phyloP scores from a whole-genome alignment of 805 yeast species.

The Henningerozyma blattae region DNA sequence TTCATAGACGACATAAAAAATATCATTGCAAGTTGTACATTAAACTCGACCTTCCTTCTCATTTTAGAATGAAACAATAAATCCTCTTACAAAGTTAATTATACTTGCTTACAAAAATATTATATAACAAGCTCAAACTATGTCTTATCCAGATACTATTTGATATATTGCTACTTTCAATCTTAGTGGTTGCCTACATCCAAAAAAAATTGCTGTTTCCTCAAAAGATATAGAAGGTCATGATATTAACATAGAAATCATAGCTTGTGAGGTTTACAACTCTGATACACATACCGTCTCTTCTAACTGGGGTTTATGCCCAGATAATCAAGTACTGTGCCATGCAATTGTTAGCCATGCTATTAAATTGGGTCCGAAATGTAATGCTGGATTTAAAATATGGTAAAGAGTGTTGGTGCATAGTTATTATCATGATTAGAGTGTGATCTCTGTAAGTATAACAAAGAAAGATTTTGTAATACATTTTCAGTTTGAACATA shows the following conservation, averaged over 20 bases:
- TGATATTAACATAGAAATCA: constrained; percentile 47
- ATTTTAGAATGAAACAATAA: too few relatives aligned
- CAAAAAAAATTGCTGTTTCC: constrained; percentile 36
- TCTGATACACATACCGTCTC: constrained; percentile 30
- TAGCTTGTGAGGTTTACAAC: constrained; percentile 59
- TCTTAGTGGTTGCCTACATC: constrained; percentile 47
- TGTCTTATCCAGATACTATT: too few relatives aligned
- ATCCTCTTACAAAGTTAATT: too few relatives aligned
- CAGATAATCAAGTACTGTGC: constrained; percentile 40
- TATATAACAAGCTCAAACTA: too few relatives aligned
- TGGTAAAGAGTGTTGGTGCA: constrained; percentile 76
- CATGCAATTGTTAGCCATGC: constrained; percentile 58
- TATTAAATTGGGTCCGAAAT: constrained; percentile 44
- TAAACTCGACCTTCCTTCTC: too few relatives aligned
- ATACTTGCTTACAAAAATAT: too few relatives aligned
- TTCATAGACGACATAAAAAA: too few relatives aligned
- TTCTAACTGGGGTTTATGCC: constrained; percentile 14
- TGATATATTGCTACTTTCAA: too few relatives aligned
- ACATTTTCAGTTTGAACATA: constrained; percentile 39
- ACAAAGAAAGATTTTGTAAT: constrained; percentile 49
- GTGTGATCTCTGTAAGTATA: constrained; percentile 46
- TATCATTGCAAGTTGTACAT: too few relatives aligned
- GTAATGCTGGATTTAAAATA: constrained; percentile 34
- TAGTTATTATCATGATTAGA: constrained; percentile 46
- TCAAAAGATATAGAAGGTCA: constrained; percentile 33